Evolutionary conservation across 106 monocot genomes (phyloP).

Genomic region (Platanthera guangdongensis): DNA sequence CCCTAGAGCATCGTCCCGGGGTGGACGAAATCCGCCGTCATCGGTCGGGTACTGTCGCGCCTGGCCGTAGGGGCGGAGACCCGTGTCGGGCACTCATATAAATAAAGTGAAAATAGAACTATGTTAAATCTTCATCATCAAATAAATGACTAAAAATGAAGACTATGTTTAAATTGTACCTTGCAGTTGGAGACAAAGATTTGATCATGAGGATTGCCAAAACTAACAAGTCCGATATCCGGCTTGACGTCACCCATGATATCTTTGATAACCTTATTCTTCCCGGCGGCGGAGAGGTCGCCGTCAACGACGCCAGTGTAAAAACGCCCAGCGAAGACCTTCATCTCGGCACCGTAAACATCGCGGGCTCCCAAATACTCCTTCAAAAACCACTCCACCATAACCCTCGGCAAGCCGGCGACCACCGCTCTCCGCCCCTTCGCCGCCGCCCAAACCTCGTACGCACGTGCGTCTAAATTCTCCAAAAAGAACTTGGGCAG

Average conservation of each 20-base stretch:
- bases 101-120: no score
- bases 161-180: constrained; percentile 13
- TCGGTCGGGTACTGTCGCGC: no score
- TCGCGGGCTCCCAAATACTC: constrained; percentile 37
- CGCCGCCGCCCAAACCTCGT: constrained; percentile 17
- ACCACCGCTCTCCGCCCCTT: constrained; percentile 31
- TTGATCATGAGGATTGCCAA: constrained; percentile 22
- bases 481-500: constrained; percentile 71
- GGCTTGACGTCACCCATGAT: constrained; percentile 25
- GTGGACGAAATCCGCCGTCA: no score
- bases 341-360: constrained; percentile 42
- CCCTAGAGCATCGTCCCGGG: no score
- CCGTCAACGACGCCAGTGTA: constrained; percentile 35
- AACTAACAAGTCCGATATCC: constrained; percentile 37
- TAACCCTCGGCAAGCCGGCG: constrained; percentile 42
- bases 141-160: no score
- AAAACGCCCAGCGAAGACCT: constrained; percentile 11
- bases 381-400: constrained; percentile 64
- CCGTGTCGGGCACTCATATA: no score
- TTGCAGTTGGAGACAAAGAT: constrained; percentile 40
- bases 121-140: no score
- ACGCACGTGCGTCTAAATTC: constrained; percentile 34
- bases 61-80: no score
- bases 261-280: constrained; percentile 18
- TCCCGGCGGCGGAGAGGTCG: not conserved